Conservation (phyloP, 192 early-diverging fungal species). For the Entomortierella parvispora region DNA sequence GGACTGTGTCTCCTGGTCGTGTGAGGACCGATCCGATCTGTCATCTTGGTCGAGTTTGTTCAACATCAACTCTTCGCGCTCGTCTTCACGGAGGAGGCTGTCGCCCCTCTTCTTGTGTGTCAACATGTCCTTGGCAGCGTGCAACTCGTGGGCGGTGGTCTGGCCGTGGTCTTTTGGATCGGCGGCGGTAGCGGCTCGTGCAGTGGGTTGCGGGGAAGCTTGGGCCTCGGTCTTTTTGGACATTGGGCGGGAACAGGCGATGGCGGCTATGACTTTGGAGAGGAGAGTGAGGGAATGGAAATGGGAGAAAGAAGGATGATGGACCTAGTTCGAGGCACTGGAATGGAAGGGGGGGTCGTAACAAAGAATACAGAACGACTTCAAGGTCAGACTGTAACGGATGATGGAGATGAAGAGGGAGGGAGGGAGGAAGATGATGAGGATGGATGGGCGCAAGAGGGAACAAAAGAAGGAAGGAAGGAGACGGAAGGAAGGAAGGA, state of each 20-base stretch:
- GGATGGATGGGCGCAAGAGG: not conserved
- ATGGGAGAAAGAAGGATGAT: not conserved
- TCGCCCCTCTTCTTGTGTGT: constrained; percentile 40
- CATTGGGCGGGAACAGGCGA: constrained; percentile 6
- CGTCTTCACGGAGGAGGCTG: constrained; percentile 24
- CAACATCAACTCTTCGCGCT: constrained; percentile 49
- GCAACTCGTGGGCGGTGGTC: constrained; percentile 28
- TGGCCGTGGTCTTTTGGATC: constrained; percentile 3
- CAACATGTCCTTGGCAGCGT: constrained; percentile 16
- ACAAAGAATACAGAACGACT: too few species aligned
- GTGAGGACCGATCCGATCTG: constrained; percentile 8
- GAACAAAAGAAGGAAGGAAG: not conserved
- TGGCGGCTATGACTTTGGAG: not conserved
- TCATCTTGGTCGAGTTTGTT: not conserved
- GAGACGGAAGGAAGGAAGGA: not conserved
- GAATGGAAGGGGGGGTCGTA: constrained; percentile 9
- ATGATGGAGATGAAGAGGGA: too few species aligned
- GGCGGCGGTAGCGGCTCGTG: constrained; percentile 5
- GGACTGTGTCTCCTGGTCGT: constrained; percentile 24
- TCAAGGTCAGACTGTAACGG: too few species aligned
- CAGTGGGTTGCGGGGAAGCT: constrained; percentile 12
- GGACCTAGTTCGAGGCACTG: too few species aligned
- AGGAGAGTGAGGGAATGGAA: not conserved
- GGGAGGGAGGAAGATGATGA: not conserved
- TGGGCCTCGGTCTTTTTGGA: constrained; percentile 43